Percentiles rank a stretch among this genome's conserved stretches.
phyloP scores from a whole-genome alignment of 177 flowering plant genomes.

The Vitis hybrid region DNA sequence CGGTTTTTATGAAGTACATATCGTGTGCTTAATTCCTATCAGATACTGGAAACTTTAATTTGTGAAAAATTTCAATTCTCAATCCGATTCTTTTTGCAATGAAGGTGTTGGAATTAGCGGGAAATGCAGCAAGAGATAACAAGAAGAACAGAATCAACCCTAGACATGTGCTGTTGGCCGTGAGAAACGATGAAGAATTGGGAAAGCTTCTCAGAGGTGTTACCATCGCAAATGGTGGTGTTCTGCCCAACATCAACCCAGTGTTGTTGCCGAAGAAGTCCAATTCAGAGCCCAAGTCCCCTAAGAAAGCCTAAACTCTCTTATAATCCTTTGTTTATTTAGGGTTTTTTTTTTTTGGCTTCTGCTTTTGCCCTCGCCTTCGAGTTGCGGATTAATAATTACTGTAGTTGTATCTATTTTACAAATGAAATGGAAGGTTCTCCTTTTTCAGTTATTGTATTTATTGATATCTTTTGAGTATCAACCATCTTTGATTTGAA shows the following conservation, averaged over 20 bases:
- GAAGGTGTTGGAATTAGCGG: slow-evolving; percentile 52
- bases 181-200: slow-evolving; percentile 46
- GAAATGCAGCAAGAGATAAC: slow-evolving; percentile 55
- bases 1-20: too few species aligned
- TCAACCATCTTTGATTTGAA: too few species aligned
- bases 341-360: not conserved
- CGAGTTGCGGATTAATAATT: too few species aligned
- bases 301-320: slow-evolving; percentile 20
- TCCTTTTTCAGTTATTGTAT: too few species aligned
- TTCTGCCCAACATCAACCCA: slow-evolving; percentile 52
- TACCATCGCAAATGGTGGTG: slow-evolving; percentile 49
- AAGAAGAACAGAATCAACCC: slow-evolving; percentile 50
- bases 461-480: too few species aligned
- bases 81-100: not conserved
- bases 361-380: not conserved
- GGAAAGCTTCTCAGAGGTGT: slow-evolving; percentile 43
- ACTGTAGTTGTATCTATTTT: too few species aligned
- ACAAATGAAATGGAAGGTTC: too few species aligned
- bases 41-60: not conserved
- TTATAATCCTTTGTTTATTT: not conserved
- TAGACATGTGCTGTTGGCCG: slow-evolving; percentile 41
- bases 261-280: slow-evolving; percentile 46
- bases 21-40: too few species aligned
- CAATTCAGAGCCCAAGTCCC: slow-evolving; percentile 21
- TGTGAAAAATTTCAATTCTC: too few species aligned